These are phyloP conservation scores for Psidium friedrichsthalianum DNA, from an alignment of 345 rosid genomes.

Conservation along the genomic window DNA sequence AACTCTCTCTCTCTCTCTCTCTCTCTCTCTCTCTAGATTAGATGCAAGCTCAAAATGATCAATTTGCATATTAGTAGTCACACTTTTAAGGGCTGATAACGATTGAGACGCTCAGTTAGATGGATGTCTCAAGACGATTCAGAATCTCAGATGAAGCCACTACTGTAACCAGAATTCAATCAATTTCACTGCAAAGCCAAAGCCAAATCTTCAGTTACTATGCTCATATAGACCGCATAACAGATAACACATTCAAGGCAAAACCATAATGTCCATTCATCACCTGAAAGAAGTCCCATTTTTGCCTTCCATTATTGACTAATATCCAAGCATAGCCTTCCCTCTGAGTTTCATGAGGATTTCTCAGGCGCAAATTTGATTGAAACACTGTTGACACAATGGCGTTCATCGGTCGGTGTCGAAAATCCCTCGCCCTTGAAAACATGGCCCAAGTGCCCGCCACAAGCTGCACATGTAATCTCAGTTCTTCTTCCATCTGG, in stretches of 20 bases:
- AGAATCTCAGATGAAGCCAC: background rate
- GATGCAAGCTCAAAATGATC: background rate
- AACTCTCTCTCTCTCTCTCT: background rate
- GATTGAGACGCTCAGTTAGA: background rate
- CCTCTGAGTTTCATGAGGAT: slow-evolving; percentile 8
- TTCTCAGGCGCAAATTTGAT: slow-evolving; percentile 43
- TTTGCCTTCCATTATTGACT: background rate
- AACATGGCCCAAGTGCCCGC: slow-evolving; percentile 73
- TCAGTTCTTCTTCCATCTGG: slow-evolving; percentile 64
- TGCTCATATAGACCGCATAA: background rate
- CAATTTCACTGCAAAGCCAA: background rate
- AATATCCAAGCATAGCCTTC: background rate
- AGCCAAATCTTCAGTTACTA: background rate
- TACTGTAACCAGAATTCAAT: background rate
- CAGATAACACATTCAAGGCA: background rate
- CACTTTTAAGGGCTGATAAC: background rate
- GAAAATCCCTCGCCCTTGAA: slow-evolving; percentile 68
- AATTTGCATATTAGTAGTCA: background rate
- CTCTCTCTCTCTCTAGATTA: background rate
- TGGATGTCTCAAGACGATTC: background rate
- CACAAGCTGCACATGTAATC: slow-evolving; percentile 69
- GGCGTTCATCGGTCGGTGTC: slow-evolving; percentile 55
- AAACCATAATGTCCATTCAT: background rate
- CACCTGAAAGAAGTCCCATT: background rate
- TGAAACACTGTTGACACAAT: slow-evolving; percentile 63